These are phyloP conservation scores for Puccinia brachypodii DNA, from an alignment of 1,284 basidiomycete genomes.

Conservation along the genomic window DNA sequence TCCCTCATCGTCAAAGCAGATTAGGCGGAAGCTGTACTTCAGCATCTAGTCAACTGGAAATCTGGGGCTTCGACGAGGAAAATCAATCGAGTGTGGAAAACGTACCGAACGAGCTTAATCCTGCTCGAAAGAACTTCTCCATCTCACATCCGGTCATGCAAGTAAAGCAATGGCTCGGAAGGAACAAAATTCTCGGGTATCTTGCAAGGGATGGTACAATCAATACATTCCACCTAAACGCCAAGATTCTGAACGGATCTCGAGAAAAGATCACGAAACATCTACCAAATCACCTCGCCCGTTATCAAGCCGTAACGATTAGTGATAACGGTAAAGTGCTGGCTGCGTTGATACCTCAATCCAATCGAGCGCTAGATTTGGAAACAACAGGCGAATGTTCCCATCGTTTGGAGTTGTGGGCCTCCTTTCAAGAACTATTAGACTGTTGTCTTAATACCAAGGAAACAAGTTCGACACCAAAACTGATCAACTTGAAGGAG, in stretches of 20 bases:
- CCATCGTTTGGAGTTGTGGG: slow-evolving; percentile 27
- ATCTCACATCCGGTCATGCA: neutral
- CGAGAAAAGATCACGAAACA: neutral
- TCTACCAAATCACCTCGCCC: neutral
- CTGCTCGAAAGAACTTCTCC: neutral
- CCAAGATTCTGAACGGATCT: too few relatives aligned
- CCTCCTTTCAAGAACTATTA: slow-evolving; percentile 28
- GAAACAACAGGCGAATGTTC: neutral
- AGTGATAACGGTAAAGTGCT: slow-evolving; percentile 24
- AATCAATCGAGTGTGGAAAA: neutral
- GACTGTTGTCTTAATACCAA: neutral
- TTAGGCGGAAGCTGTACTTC: neutral
- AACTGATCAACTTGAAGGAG: neutral
- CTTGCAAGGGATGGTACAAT: slow-evolving; percentile 24
- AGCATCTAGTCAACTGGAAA: neutral
- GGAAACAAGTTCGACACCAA: neutral
- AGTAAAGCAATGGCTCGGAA: slow-evolving; percentile 39
- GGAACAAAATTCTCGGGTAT: slow-evolving; percentile 28
- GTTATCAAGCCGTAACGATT: slow-evolving; percentile 34
- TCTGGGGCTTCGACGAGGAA: slow-evolving; percentile 6
- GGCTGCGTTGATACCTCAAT: neutral
- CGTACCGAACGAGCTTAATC: neutral
- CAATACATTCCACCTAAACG: neutral
- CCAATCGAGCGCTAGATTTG: neutral
- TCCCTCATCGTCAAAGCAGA: neutral